Conservation (phyloP, 2,329 filamentous ascomycete genomes). For the Exophiala sideris region DNA sequence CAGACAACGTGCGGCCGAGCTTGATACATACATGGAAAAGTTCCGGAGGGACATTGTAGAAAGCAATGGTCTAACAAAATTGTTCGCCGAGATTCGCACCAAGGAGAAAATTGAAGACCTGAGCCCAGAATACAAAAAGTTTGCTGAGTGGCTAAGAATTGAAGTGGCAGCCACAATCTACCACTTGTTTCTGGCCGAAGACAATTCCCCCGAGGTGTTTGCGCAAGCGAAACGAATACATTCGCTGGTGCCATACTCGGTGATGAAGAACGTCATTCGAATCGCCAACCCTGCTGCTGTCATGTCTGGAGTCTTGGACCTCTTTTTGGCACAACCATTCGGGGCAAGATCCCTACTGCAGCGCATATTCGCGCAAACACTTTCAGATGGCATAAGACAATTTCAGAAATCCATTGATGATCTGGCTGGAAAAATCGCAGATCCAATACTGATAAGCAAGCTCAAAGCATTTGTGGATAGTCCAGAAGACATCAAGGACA, state of each 20-base stretch:
- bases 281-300: constrained; percentile 95
- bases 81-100: constrained; percentile 89
- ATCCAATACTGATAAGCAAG: constrained; percentile 74
- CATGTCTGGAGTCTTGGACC: constrained; percentile 91
- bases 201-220: constrained; percentile 95
- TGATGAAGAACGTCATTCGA: constrained; percentile 94
- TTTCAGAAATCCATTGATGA: constrained; percentile 85
- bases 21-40: constrained; percentile 96
- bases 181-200: constrained; percentile 93
- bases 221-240: constrained; percentile 92
- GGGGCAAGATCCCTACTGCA: constrained; percentile 87
- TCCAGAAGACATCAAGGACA: constrained; percentile 69
- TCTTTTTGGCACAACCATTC: constrained; percentile 94
- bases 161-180: constrained; percentile 96
- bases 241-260: constrained; percentile 85
- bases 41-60: constrained; percentile 67
- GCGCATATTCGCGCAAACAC: constrained; percentile 85
- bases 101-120: constrained; percentile 85
- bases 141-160: constrained; percentile 96
- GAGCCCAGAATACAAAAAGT: constrained; percentile 94
- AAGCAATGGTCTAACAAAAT: constrained; percentile 77
- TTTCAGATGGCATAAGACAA: constrained; percentile 82
- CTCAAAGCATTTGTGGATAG: constrained; percentile 74
- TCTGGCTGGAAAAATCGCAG: constrained; percentile 73
- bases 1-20: constrained; percentile 78